These are phyloP conservation scores for Colletotrichum cordylinicola DNA, from an alignment of 2,329 filamentous ascomycete genomes.

Conservation along the genomic window DNA sequence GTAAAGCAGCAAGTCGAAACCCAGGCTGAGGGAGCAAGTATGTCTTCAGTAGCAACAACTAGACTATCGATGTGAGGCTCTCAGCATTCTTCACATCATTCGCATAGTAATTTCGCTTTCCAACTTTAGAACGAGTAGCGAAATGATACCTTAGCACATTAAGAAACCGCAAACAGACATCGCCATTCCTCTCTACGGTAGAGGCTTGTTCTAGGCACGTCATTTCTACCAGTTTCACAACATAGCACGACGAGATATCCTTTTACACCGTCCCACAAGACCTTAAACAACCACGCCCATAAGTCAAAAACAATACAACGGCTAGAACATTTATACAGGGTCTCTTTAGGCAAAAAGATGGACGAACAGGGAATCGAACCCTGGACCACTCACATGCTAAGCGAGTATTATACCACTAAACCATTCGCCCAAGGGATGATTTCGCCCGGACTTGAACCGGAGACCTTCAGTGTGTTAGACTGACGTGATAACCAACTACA, in stretches of 20 bases:
- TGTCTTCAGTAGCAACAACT: background rate
- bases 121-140: background rate
- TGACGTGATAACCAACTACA: conserved; percentile 55
- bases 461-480: conserved; percentile 41
- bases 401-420: conserved; percentile 24
- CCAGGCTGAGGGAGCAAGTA: background rate
- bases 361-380: conserved; percentile 21
- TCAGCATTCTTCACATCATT: background rate
- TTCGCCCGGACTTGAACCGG: conserved; percentile 23
- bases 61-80: background rate
- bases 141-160: background rate
- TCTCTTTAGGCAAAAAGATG: background rate
- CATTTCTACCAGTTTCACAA: background rate
- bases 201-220: background rate
- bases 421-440: conserved; percentile 9
- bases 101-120: background rate
- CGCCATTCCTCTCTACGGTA: background rate
- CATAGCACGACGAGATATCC: background rate
- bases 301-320: background rate
- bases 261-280: background rate
- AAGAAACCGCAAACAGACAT: background rate
- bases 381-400: conserved; percentile 23
- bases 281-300: background rate
- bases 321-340: background rate
- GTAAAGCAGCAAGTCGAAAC: too few species aligned